Conservation (phyloP, 2,329 filamentous ascomycete species). For the Calonectria pauciramosa region DNA sequence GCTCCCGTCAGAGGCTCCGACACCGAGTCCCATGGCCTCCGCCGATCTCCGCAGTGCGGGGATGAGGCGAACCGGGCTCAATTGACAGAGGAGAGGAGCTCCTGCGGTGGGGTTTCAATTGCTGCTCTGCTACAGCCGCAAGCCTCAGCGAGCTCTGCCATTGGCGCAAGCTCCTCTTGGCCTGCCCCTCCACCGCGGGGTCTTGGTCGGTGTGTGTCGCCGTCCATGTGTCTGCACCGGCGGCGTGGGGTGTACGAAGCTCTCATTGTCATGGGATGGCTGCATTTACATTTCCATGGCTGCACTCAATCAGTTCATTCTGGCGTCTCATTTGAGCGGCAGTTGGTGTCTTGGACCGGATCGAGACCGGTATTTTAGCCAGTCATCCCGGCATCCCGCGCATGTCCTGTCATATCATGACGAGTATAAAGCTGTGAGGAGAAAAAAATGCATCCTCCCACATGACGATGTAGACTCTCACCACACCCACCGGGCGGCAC, state of each 20-base stretch:
- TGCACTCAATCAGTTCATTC: conserved; percentile 32
- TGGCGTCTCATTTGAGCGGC: conserved; percentile 39
- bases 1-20: conserved; percentile 26
- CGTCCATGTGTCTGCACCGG: conserved; percentile 17
- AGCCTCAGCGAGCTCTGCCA: not conserved
- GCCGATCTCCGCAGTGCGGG: conserved; percentile 32
- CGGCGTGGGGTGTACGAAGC: conserved; percentile 18
- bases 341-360: conserved; percentile 30
- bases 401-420: not conserved
- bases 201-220: conserved; percentile 25
- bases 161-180: conserved; percentile 23
- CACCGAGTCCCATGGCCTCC: conserved; percentile 22
- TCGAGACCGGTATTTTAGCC: conserved; percentile 17
- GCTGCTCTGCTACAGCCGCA: not conserved
- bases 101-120: conserved; percentile 11
- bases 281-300: conserved; percentile 18
- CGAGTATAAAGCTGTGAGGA: conserved; percentile 12
- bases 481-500: conserved; percentile 27
- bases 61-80: not conserved
- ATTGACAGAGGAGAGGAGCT: conserved; percentile 1
- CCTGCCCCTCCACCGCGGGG: conserved; percentile 27
- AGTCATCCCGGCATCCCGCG: conserved; percentile 1
- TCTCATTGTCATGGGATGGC: conserved; percentile 23
- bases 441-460: conserved; percentile 15
- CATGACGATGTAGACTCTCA: conserved; percentile 19